Base-by-base conservation (phyloP, 23 red algal genomes). In the Gracilaria vermiculophylla region DNA sequence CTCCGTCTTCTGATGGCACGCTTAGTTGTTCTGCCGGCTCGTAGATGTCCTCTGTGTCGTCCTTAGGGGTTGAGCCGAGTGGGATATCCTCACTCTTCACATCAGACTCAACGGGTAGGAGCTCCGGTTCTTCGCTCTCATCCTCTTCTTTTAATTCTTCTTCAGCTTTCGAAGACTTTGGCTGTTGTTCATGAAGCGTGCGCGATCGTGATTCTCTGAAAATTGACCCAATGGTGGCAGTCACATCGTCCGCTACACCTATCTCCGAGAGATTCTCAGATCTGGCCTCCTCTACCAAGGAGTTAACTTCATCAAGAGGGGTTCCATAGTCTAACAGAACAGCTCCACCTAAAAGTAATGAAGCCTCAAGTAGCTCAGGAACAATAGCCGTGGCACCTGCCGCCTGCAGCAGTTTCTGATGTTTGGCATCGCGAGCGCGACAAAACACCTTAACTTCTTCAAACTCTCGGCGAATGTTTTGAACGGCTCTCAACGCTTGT, bases 291-390 rank as follows among this genome's bases (percentile, higher is more conserved):
- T 95, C 92, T 14, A 99, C 92, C 42, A 99, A 52, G 10, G 79
- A 74, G 61, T 92, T 90, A 6, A 99, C 92, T 62, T 99, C 97
- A 31, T 95, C 92, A 3, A 86, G 28, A 0, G 97, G 97, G n/a
- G 90, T 94, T 37, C 90, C 92, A 71, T 95, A 99, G 52, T 91
- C 76, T 8, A 82, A 71, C 21, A 99, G 73, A 25, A 99, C 97
- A 20, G 97, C 97, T 0, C 97, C 93, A 27, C 97, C 97, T 13
- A 99, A 80, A 35, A 95, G 77, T 5, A 99, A 86, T 8, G 88
- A 93, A 31, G 97, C 87, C 57, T 99, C 97, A 17, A 99, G 84
- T 12, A 99, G 81, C 60, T 99, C 97, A n/a, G 97, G 97, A 13
- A 99, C 88, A 39, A 99, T 95, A 4, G 97, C 97, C 7, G 90